Evolutionary conservation across 192 early-diverging fungal genomes (phyloP).

Genomic region (Obelidium mucronatum): DNA sequence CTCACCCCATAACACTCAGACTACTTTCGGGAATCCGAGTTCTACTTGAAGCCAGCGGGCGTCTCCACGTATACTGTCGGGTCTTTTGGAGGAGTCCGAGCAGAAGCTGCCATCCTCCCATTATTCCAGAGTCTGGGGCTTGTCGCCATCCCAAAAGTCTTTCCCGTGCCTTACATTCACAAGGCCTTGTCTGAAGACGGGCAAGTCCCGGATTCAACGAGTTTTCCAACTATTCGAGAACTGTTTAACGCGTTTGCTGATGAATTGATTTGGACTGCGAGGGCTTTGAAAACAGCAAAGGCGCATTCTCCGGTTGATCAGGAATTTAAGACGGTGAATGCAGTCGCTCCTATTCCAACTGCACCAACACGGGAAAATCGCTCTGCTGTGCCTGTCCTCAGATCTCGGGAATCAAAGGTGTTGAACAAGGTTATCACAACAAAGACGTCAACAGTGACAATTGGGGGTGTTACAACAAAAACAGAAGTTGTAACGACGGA

Average conservation of each 20-base stretch:
- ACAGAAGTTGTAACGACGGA: too few relatives aligned
- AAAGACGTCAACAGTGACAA: too few relatives aligned
- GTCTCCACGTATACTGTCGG: slow-evolving; percentile 43
- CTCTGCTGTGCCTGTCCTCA: too few relatives aligned
- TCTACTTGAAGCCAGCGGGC: slow-evolving; percentile 37
- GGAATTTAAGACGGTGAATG: too few relatives aligned
- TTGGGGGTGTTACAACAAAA: too few relatives aligned
- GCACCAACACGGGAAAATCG: too few relatives aligned
- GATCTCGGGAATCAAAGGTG: too few relatives aligned
- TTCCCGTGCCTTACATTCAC: slow-evolving; percentile 28
- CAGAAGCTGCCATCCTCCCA: slow-evolving; percentile 27
- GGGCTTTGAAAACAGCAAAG: slow-evolving; percentile 6
- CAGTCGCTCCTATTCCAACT: too few relatives aligned
- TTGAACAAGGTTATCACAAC: too few relatives aligned
- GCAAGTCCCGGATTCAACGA: background rate
- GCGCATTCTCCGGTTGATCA: too few relatives aligned
- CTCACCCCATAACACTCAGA: background rate
- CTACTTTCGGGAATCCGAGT: slow-evolving; percentile 41
- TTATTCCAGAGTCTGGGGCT: slow-evolving; percentile 38
- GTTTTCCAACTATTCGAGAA: background rate
- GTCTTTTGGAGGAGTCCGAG: slow-evolving; percentile 42
- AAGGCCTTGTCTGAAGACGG: slow-evolving; percentile 34
- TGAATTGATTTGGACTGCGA: slow-evolving; percentile 36
- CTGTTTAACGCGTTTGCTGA: slow-evolving; percentile 24
- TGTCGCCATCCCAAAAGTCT: slow-evolving; percentile 29